Percentiles rank a stretch among this genome's conserved stretches.
Evolutionary conservation across 805 yeast species (phyloP).

Genomic region (Yueomyces sinensis): DNA sequence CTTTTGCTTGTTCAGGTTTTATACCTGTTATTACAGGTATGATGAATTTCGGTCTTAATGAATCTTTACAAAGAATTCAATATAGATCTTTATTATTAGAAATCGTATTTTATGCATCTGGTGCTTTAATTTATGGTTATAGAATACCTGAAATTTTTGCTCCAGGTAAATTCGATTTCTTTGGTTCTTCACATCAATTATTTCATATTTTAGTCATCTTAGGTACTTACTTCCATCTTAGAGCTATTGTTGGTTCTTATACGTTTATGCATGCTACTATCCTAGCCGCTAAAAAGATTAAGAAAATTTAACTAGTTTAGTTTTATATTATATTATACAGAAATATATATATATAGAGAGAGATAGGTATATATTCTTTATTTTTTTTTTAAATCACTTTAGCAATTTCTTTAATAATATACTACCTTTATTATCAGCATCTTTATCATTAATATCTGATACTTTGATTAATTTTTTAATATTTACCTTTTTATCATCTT

Average conservation of each 20-base stretch:
- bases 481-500: constrained; percentile 32
- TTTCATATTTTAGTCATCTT: constrained; percentile 67
- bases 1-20: constrained; percentile 64
- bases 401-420: constrained; percentile 32
- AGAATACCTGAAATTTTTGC: constrained; percentile 57
- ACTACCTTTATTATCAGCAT: constrained; percentile 48
- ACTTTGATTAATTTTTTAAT: constrained; percentile 42
- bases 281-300: not conserved
- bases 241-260: constrained; percentile 50
- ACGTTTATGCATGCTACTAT: constrained; percentile 18
- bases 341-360: too few relatives aligned
- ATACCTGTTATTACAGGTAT: constrained; percentile 54
- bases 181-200: constrained; percentile 76
- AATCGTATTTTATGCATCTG: constrained; percentile 59
- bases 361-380: too few relatives aligned
- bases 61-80: constrained; percentile 39
- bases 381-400: constrained; percentile 1
- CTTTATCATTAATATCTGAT: constrained; percentile 28
- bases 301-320: not conserved
- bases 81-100: constrained; percentile 53
- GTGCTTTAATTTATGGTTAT: constrained; percentile 68
- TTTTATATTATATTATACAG: too few relatives aligned
- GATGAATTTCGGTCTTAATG: constrained; percentile 34
- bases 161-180: constrained; percentile 53
- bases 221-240: constrained; percentile 67